phyloP scores from a whole-genome alignment of 2,329 filamentous ascomycete species.

The Fusarium robinianum region DNA sequence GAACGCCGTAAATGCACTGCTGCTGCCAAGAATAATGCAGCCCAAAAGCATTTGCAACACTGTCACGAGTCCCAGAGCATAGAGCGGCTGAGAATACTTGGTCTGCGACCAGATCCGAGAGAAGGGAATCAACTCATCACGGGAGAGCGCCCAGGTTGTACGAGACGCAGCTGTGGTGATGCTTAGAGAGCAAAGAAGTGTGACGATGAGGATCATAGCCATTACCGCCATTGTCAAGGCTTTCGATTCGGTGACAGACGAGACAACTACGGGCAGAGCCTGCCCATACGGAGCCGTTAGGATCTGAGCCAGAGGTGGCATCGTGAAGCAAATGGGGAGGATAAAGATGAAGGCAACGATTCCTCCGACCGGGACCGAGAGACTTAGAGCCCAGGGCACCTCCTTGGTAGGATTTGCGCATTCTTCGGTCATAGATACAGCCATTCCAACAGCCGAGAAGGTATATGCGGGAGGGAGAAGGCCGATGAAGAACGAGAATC shows the following conservation, averaged over 20 bases:
- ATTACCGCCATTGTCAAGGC: conserved; percentile 73
- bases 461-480: conserved; percentile 49
- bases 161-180: conserved; percentile 72
- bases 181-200: conserved; percentile 74
- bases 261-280: conserved; percentile 74
- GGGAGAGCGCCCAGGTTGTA: conserved; percentile 74
- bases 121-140: conserved; percentile 72
- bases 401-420: conserved; percentile 61
- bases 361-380: conserved; percentile 64
- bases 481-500: conserved; percentile 60
- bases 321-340: conserved; percentile 73
- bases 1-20: conserved; percentile 76
- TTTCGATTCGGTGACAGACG: conserved; percentile 70
- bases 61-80: conserved; percentile 68
- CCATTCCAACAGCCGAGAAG: conserved; percentile 52
- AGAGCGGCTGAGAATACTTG: conserved; percentile 68
- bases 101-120: conserved; percentile 68
- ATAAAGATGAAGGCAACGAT: conserved; percentile 59
- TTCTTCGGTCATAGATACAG: conserved; percentile 59
- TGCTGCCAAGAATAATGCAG: conserved; percentile 77
- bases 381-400: conserved; percentile 68
- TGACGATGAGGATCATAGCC: conserved; percentile 73
- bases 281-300: conserved; percentile 69
- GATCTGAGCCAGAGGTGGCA: conserved; percentile 66
- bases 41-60: conserved; percentile 70